phyloP scores from a whole-genome alignment of 768 basidiomycete species.

The Tricholoma hemisulphureum region DNA sequence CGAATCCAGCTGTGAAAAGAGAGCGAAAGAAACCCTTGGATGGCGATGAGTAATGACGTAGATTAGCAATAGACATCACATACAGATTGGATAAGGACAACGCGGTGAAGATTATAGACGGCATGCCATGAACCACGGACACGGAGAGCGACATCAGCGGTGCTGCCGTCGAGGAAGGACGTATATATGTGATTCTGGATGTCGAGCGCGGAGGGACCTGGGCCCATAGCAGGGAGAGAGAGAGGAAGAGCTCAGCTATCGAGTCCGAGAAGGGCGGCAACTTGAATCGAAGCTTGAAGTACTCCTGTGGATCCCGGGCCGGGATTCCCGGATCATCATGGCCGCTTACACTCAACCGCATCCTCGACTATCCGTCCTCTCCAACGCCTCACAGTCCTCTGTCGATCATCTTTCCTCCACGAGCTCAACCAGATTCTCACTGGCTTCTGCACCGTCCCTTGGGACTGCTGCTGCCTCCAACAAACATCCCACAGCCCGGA shows the following conservation, averaged over 20 bases:
- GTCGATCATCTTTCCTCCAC: slow-evolving; percentile 52
- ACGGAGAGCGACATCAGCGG: slow-evolving; percentile 75
- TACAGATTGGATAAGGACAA: slow-evolving; percentile 87
- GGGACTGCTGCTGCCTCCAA: slow-evolving; percentile 37
- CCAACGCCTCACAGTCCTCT: slow-evolving; percentile 55
- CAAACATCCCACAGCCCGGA: slow-evolving; percentile 45
- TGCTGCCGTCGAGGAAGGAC: slow-evolving; percentile 67
- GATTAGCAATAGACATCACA: slow-evolving; percentile 22
- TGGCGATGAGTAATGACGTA: slow-evolving; percentile 1
- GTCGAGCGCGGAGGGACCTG: slow-evolving; percentile 47
- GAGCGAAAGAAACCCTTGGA: slow-evolving; percentile 81
- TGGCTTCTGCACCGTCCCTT: slow-evolving; percentile 55
- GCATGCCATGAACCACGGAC: slow-evolving; percentile 67
- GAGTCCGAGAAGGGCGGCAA: background rate
- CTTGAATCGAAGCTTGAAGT: background rate
- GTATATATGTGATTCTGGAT: slow-evolving; percentile 76
- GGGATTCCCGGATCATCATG: slow-evolving; percentile 34
- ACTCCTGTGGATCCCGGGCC: slow-evolving; percentile 5
- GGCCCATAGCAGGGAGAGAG: slow-evolving; percentile 13
- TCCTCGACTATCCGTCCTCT: slow-evolving; percentile 67
- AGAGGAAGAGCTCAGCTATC: background rate
- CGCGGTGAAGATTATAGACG: slow-evolving; percentile 75
- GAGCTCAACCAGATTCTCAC: slow-evolving; percentile 67
- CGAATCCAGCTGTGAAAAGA: slow-evolving; percentile 79
- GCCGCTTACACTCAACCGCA: slow-evolving; percentile 63